Evolutionary conservation across 2,329 filamentous ascomycete species (phyloP), one percentile per base, ranked within the genome.

Genomic region (Drechslerella stenobrocha): DNA sequence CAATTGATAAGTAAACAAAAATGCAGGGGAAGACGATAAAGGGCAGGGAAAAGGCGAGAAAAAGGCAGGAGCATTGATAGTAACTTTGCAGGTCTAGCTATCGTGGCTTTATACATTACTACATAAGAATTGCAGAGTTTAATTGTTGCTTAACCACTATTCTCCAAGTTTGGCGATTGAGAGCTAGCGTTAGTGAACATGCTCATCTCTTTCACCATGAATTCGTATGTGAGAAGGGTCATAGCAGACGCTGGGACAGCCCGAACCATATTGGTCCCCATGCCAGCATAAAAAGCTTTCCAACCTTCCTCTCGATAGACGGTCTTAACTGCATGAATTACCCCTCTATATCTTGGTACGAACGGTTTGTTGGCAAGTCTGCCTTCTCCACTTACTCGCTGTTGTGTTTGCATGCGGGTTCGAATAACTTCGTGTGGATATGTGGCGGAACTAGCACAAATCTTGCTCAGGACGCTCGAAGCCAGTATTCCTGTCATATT

Each of bases 391-490:
- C 55, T 69, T 30, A 69, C 85, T 69, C 90, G 83, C 74, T 93
- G 86, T 76, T 98, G 93, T 1, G 93, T 98, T 77, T 98, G 93
- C 59, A 98, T 79, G 64, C 93, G 83, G 50, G 93, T 98, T 44
- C 93, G 86, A 52, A 98, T 86, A 15, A 98, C 93, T 77, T 98
- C 93, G 75, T 98, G 93, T 0, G 93, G 93, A 75, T 98, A 98
- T 15, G 93, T 98, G 6, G 91, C 89, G 48, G 89, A 93, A 75
- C 91, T 96, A 30, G 93, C 93, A 74, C 93, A 86, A 48, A 96
- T 84, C 78, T 98, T 98, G 78, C 90, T 96, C 52, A 98, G 78
- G 70, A 97, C 90, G 9, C 91, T 96, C 32, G 93, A 92, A 9
- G 86, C 84, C 7, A 95, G 81, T 65, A 97, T 89, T 34, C 92